A percentile compares a stretch with the other conserved stretches of the same genome.
Conservation (phyloP, 768 basidiomycete species). For the Suillus ampliporus region DNA sequence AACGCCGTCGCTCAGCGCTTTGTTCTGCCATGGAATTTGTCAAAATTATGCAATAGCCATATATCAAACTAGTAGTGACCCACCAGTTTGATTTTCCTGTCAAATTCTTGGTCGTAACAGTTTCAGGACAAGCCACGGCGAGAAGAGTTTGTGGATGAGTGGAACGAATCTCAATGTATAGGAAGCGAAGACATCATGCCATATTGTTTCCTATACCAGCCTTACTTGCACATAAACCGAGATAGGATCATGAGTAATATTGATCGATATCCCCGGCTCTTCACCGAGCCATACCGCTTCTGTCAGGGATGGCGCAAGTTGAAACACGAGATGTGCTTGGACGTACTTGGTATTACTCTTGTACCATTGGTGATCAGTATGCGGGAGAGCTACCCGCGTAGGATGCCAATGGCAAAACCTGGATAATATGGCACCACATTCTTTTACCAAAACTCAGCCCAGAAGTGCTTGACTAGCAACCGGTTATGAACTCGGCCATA, state of each 20-base stretch:
- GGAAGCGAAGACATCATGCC: too few species aligned
- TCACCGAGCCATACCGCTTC: too few species aligned
- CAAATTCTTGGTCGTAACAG: neutral
- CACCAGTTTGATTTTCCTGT: constrained; percentile 4
- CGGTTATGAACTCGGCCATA: too few species aligned
- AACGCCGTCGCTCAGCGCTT: constrained; percentile 57
- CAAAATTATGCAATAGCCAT: neutral
- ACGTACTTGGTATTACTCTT: too few species aligned
- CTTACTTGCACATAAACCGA: too few species aligned
- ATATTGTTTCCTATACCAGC: too few species aligned
- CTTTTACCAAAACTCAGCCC: neutral
- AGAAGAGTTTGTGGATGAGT: neutral
- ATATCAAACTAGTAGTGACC: neutral
- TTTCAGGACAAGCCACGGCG: neutral
- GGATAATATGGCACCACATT: neutral
- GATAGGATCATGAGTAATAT: too few species aligned
- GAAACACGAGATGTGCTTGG: too few species aligned
- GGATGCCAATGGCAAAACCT: neutral
- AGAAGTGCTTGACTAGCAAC: neutral
- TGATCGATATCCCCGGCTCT: neutral
- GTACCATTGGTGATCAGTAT: too few species aligned
- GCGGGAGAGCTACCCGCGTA: too few species aligned
- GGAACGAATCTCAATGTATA: too few species aligned
- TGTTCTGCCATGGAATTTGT: constrained; percentile 56
- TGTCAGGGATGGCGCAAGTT: too few species aligned